Evolutionary conservation across 1,284 basidiomycete genomes (phyloP), one percentile per base, ranked within the genome.

Genomic region (Malassezia restricta): DNA sequence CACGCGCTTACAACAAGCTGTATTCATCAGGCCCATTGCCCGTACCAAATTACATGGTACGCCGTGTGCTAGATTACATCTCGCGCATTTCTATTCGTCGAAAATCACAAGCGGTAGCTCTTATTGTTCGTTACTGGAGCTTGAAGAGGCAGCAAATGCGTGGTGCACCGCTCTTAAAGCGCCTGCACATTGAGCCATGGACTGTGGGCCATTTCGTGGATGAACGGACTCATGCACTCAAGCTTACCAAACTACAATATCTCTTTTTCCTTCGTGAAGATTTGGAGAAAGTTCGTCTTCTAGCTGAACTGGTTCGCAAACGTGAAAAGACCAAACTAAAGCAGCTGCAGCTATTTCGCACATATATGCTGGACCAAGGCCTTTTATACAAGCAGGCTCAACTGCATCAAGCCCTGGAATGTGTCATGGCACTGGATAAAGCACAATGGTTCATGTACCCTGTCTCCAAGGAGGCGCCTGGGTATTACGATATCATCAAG

Each of bases 111-210:
- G 86, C 92, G 48, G 76, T 96, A 4, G 80, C 83, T 45, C 76
- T 83, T 65, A 78, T 92, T 32, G 91, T 87, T 63, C 81, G 83
- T 62, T 99, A 95, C 71, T 99, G 92, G 92, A 95, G 91, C 69
- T 74, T 98, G 73, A 96, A 98, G 75, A 78, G 92, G 5, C 91
- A 98, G 73, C 86, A 82, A 0, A 80, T 92, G 55, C 77, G 92
- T 39, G 94, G 94, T 3, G 94, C 94, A 2, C 91, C 92, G 2
- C 74, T 98, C 47, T 76, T 99, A 63, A 98, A 96, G 75, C 76
- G 94, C 44, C 74, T 99, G 47, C 91, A 99, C 75, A 77, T 98
- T 30, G 92, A 98, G 77, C 94, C 92, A 0, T 98, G 92, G 94
- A 94, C 92, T 0, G 86, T 88, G 1, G 80, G 81, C 15, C 79